phyloP scores from a whole-genome alignment of 805 yeast species.

The Wickerhamomyces canadensis region DNA sequence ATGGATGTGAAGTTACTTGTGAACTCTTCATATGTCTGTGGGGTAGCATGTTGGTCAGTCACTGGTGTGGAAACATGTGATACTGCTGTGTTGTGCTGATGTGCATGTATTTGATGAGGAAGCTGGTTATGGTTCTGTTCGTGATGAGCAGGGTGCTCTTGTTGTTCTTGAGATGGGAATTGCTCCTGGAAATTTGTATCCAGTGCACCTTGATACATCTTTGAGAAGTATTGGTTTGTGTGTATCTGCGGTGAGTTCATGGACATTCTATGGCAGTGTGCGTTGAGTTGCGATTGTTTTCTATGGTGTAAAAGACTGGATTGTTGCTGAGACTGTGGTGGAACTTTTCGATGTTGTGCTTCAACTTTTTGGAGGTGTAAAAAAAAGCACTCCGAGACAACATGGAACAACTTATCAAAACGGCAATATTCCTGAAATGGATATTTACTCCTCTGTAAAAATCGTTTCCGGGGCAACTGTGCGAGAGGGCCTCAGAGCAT shows the following conservation, averaged over 20 bases:
- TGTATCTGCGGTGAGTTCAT: conserved; percentile 20
- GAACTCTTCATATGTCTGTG: conserved; percentile 12
- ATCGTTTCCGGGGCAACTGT: no score
- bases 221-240: conserved; percentile 10
- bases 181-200: conserved; percentile 19
- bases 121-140: neutral
- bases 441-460: no score
- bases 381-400: no score
- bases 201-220: conserved; percentile 13
- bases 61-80: conserved; percentile 3
- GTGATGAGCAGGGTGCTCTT: no score
- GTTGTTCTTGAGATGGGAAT: conserved; percentile 5
- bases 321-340: no score
- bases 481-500: no score
- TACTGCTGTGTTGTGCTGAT: neutral
- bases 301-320: no score
- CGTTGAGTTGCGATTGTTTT: no score
- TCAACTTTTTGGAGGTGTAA: neutral
- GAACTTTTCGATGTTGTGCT: no score
- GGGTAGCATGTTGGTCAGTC: conserved; percentile 2
- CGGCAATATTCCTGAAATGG: no score
- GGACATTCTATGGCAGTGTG: conserved; percentile 10
- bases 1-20: conserved; percentile 17
- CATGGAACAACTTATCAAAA: no score
- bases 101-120: neutral